Evolutionary conservation across 805 yeast genomes (phyloP).

Genomic region (Ogataea trehalophila): DNA sequence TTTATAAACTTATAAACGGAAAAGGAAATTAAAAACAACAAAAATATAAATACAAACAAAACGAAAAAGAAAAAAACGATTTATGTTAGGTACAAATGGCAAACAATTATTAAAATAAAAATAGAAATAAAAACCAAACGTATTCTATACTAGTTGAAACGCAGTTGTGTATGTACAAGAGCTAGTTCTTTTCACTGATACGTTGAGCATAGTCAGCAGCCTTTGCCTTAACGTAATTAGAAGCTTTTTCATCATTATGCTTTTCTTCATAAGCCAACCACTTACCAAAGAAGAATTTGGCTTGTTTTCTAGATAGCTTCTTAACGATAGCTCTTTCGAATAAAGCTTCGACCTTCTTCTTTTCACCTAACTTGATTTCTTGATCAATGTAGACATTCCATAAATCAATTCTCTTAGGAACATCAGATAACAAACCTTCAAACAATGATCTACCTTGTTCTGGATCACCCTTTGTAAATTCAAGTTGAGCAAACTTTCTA

Average conservation of each 20-base stretch:
- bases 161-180: not conserved
- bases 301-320: constrained; percentile 80
- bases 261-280: constrained; percentile 82
- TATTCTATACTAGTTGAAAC: too few species aligned
- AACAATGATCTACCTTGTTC: constrained; percentile 94
- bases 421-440: constrained; percentile 86
- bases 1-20: too few species aligned
- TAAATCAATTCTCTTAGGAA: constrained; percentile 85
- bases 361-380: constrained; percentile 70
- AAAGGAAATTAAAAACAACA: too few species aligned
- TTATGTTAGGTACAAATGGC: not conserved
- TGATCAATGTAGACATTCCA: constrained; percentile 96
- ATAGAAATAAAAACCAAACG: too few species aligned
- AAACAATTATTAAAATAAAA: not conserved
- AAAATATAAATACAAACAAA: too few species aligned
- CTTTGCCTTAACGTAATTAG: constrained; percentile 83
- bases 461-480: constrained; percentile 79
- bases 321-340: constrained; percentile 72
- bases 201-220: constrained; percentile 64
- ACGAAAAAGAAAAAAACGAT: too few species aligned
- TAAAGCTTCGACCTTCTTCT: constrained; percentile 64
- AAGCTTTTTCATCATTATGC: constrained; percentile 59
- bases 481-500: constrained; percentile 83
- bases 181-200: constrained; percentile 13
- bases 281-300: constrained; percentile 89